A percentile compares a stretch with the other conserved stretches of the same genome.
Conservation (phyloP, 1,284 basidiomycete species). For the Tilletia walkeri region DNA sequence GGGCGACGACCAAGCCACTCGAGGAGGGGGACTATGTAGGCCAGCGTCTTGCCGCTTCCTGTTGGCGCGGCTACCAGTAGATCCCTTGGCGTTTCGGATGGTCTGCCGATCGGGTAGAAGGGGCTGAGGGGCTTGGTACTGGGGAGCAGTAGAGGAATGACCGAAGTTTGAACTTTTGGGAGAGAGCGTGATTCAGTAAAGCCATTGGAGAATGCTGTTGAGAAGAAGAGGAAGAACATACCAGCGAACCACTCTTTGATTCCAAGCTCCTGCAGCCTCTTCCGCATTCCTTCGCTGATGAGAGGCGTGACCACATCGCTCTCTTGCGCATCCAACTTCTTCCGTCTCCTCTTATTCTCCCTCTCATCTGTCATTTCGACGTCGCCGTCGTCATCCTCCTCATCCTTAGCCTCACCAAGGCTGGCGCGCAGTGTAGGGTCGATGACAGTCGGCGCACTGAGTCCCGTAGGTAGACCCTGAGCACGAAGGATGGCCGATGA, state of each 20-base stretch:
- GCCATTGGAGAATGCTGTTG: background rate
- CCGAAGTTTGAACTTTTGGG: constrained; percentile 71
- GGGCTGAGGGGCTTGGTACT: constrained; percentile 57
- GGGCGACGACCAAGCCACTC: constrained; percentile 59
- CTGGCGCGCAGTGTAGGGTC: constrained; percentile 33
- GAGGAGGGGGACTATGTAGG: constrained; percentile 87
- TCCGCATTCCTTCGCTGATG: constrained; percentile 8
- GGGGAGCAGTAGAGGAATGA: constrained; percentile 74
- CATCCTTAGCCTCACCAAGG: constrained; percentile 24
- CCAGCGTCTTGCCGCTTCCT: constrained; percentile 92
- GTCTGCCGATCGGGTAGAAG: constrained; percentile 67
- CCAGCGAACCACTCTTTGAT: constrained; percentile 51
- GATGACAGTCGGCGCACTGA: constrained; percentile 37
- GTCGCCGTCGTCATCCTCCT: background rate
- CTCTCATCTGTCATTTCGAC: background rate
- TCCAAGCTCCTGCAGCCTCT: constrained; percentile 30
- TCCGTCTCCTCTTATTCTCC: background rate
- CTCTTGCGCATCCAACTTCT: background rate
- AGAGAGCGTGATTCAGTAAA: background rate
- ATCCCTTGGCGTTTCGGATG: constrained; percentile 66
- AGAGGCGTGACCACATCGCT: constrained; percentile 10
- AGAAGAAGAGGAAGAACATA: constrained; percentile 3
- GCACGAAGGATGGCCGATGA: constrained; percentile 30
- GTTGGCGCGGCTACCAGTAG: constrained; percentile 96
- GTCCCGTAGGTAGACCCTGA: constrained; percentile 44